phyloP scores from a whole-genome alignment of 495 filamentous ascomycete genomes.

The Eremomyces bilateralis region DNA sequence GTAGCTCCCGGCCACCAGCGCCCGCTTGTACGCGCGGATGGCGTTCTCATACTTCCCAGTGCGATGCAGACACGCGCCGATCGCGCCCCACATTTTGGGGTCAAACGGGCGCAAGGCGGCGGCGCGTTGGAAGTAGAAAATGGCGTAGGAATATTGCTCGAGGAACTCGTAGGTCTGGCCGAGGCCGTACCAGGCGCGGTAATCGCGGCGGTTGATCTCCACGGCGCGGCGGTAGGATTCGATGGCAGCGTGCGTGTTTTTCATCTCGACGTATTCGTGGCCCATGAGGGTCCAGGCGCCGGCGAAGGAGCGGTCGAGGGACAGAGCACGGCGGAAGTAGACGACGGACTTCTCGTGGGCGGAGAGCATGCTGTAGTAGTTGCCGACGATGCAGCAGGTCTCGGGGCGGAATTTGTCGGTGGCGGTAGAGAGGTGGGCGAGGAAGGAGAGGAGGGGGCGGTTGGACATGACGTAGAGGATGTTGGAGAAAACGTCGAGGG shows the following conservation, averaged over 20 bases:
- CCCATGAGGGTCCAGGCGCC: constrained; percentile 99
- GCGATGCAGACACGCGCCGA: constrained; percentile 73
- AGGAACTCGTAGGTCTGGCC: constrained; percentile 95
- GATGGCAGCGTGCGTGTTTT: constrained; percentile 96
- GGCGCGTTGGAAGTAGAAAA: constrained; percentile 95
- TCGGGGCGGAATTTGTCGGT: constrained; percentile 95
- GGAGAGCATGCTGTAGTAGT: constrained; percentile 85
- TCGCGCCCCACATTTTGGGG: constrained; percentile 95
- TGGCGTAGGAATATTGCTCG: constrained; percentile 89
- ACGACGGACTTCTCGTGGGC: constrained; percentile 95
- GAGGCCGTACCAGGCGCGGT: constrained; percentile 94
- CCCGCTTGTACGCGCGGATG: constrained; percentile 86
- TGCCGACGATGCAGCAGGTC: constrained; percentile 90
- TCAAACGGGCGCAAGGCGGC: constrained; percentile 81
- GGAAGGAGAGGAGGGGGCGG: constrained; percentile 71
- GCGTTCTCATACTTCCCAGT: constrained; percentile 65
- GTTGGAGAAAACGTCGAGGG: constrained; percentile 86
- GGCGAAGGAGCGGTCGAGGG: constrained; percentile 73
- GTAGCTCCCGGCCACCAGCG: constrained; percentile 54
- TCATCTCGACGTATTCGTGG: constrained; percentile 97
- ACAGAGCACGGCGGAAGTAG: constrained; percentile 93
- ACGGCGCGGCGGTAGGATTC: constrained; percentile 93
- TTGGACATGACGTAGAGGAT: constrained; percentile 83
- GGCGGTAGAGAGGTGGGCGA: constrained; percentile 71
- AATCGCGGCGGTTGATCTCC: constrained; percentile 89